These are phyloP conservation scores for Microthyrium microscopicum DNA, from an alignment of 2,329 filamentous ascomycete genomes.

Conservation along the genomic window DNA sequence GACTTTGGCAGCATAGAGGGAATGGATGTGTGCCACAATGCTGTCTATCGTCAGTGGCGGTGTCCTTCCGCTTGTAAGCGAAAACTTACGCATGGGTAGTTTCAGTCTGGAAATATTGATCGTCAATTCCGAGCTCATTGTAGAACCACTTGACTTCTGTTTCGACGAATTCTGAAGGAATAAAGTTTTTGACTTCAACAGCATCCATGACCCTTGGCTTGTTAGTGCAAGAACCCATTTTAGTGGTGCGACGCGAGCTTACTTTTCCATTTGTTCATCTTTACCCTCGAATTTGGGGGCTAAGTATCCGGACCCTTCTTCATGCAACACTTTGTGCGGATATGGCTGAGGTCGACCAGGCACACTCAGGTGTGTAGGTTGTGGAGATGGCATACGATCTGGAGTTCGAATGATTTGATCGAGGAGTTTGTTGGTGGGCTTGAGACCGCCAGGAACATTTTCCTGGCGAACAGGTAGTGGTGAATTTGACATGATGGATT, in stretches of 20 bases:
- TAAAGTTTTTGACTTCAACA: constrained; percentile 66
- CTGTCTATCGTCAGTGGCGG: constrained; percentile 14
- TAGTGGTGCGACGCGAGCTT: constrained; percentile 15
- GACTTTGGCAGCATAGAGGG: constrained; percentile 90
- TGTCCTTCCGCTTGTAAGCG: neutral
- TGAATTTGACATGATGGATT: neutral
- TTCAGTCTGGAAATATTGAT: constrained; percentile 95
- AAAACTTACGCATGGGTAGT: constrained; percentile 46
- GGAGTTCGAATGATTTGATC: constrained; percentile 36
- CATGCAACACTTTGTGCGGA: constrained; percentile 59
- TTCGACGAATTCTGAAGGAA: constrained; percentile 68
- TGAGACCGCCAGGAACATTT: no score
- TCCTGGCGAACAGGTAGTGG: no score
- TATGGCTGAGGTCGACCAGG: constrained; percentile 38
- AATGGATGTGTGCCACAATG: constrained; percentile 88
- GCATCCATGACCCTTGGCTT: constrained; percentile 53
- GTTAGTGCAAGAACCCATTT: constrained; percentile 12
- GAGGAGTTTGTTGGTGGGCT: constrained; percentile 43
- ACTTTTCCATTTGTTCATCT: constrained; percentile 75
- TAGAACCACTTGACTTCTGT: constrained; percentile 93
- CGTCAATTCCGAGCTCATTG: constrained; percentile 90
- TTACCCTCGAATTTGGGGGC: constrained; percentile 91
- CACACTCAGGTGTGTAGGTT: constrained; percentile 70
- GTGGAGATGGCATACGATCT: constrained; percentile 61
- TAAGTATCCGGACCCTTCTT: constrained; percentile 84